Base-by-base conservation (phyloP, 208 protist species). In the Wallacemonas sp. region DNA sequence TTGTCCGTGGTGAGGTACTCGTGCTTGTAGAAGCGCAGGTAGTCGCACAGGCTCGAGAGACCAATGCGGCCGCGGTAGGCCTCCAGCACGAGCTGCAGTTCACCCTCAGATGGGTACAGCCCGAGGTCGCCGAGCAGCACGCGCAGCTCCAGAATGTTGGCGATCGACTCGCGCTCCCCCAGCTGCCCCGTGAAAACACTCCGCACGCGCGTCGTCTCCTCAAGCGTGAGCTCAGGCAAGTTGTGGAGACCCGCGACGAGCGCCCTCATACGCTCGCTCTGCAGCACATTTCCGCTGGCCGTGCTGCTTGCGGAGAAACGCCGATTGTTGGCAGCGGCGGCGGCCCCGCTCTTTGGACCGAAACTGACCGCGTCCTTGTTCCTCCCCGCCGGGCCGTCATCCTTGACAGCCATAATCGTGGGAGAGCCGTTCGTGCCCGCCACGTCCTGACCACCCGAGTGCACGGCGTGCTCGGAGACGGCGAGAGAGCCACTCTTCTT, bases 21-120 rank as follows among this genome's bases (percentile, higher is more conserved):
- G 38, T 80, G 69, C 76, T 95, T 95, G 76, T 90, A 92, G 49
- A 95, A 91, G 16, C 84, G 81, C 39, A 95, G 74, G 75, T 90
- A 95, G n/a, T 79, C 60, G 46, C 76, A 80, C 1, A 95, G 65
- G 29, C 74, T 70, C 2, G 75, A 72, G 47, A 93, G 69, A 62
- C 74, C 91, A n/a, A 95, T 68, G 19, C 80, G 83, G 17, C 65
- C 61, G n/a, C 83, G 80, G 65, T 71, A 83, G 23, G 78, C 76
- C 21, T 74, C 48, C 14, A 95, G 72, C 16, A 92, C 43, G 19
- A 93, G 56, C 17, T 63, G 24, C n/a, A 95, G 61, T 58, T 95
- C 86, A 23, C 78, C 67, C 46, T 91, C 81, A 16, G 69, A 76
- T 0, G 89, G 89, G 66, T 93, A 93, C 33, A 90, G 48, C 33